Percentiles rank a stretch among this genome's conserved stretches.
phyloP scores from a whole-genome alignment of 345 rosid species.

The Salix arbutifolia region DNA sequence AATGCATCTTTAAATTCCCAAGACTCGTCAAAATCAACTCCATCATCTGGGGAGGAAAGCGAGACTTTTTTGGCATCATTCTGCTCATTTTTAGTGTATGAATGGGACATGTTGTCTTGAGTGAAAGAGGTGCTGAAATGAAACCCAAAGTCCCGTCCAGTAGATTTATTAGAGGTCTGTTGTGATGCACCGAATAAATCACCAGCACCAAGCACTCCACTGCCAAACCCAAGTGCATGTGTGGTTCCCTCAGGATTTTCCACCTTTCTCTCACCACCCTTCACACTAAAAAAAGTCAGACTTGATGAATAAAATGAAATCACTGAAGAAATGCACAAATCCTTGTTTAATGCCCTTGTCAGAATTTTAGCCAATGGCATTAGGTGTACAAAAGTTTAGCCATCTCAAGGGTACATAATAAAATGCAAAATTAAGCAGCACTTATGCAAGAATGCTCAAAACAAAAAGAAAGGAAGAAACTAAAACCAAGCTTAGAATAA shows the following conservation, averaged over 20 bases:
- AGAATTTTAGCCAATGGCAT: background rate
- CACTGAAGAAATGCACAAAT: background rate
- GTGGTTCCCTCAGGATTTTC: constrained; percentile 13
- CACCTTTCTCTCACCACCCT: constrained; percentile 26
- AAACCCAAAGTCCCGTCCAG: constrained; percentile 37
- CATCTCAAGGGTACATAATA: background rate
- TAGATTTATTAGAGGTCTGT: constrained; percentile 24
- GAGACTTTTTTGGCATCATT: constrained; percentile 16
- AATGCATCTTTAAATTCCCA: constrained; percentile 50
- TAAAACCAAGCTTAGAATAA: background rate
- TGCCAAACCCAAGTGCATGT: constrained; percentile 18
- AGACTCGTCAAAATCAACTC: constrained; percentile 26
- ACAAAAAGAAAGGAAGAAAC: background rate
- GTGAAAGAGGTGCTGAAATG: constrained; percentile 23
- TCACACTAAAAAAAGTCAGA: constrained; percentile 22
- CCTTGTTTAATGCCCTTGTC: background rate
- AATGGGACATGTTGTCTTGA: constrained; percentile 12
- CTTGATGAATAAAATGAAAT: constrained; percentile 13
- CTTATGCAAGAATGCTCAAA: background rate
- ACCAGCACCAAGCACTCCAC: constrained; percentile 7
- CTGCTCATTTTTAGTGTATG: constrained; percentile 17
- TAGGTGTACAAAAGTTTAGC: background rate
- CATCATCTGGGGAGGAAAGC: constrained; percentile 21
- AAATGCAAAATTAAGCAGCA: background rate
- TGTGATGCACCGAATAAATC: constrained; percentile 20